Base-by-base conservation (phyloP, 2,329 filamentous ascomycete genomes). In the Colletotrichum chlorophyti region DNA sequence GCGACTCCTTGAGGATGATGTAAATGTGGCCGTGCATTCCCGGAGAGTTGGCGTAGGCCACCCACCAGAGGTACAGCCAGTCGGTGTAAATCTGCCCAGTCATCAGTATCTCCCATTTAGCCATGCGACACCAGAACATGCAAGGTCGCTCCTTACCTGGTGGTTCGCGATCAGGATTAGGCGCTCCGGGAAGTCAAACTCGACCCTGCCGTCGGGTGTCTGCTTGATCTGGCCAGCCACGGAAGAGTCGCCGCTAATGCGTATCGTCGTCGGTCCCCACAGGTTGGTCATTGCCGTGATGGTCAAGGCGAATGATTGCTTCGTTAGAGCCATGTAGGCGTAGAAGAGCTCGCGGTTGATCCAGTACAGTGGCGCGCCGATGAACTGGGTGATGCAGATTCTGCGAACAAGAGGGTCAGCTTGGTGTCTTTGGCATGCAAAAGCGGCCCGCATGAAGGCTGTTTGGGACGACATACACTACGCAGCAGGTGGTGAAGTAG, bases 61-160 rank as follows among this genome's bases (percentile, higher is more conserved):
- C 88, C 92, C 92, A 96, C 92, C 92, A 96, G 7, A 96, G 83
- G 70, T 96, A 96, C 8, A 96, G 75, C 92, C 91, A 96, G 74
- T 96, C 91, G 8, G 91, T 94, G 70, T 96, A 96, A 49, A 96
- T 87, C 83, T 83, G 64, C 21, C 23, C 12, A 2, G 40, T 29
- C 48, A 62, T 66, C 48, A 62, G 64, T 23, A 14, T 14, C n/a
- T 6, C 27, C 10, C 10, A 14, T 68, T 60, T 8, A 1, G n/a
- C 3, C 6, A 4, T 32, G 11, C 4, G 7, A 12, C 12, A 7
- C 11, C 5, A 46, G 26, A 14, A 14, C 12, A 7, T 31, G 6
- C 12, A 4, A 19, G 5, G 37, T 17, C 23, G 5, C 6, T 34
- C n/a, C 67, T 50, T 72, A 87, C 83, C 76, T 95, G 91, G 69